These are phyloP conservation scores for Populus pruinosa DNA, from an alignment of 345 rosid species.

Conservation along the genomic window DNA sequence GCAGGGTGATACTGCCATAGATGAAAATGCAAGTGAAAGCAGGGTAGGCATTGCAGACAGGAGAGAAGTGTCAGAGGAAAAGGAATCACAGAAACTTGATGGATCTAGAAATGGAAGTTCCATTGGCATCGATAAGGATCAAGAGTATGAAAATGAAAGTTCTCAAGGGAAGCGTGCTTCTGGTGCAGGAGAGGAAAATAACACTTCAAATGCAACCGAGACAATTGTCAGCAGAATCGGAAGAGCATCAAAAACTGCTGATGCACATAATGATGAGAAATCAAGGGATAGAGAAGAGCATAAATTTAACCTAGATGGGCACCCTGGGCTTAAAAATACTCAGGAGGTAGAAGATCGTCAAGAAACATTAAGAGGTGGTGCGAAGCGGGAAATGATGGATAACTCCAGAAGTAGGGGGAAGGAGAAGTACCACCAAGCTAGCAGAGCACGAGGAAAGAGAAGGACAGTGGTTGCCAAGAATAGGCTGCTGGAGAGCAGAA, in stretches of 20 bases:
- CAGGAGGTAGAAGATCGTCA: slow-evolving; percentile 8
- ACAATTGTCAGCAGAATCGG: background rate
- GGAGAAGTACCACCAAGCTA: slow-evolving; percentile 9
- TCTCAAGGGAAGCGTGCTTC: slow-evolving; percentile 2
- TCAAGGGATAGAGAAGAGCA: slow-evolving; percentile 10
- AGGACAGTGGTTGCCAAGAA: slow-evolving; percentile 33
- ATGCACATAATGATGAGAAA: background rate
- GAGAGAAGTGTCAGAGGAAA: slow-evolving; percentile 7
- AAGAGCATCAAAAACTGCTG: slow-evolving; percentile 2
- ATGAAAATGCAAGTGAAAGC: slow-evolving; percentile 17
- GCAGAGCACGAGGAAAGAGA: slow-evolving; percentile 30
- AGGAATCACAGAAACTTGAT: background rate
- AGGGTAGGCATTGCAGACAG: background rate
- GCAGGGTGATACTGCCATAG: background rate
- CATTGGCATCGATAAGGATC: background rate
- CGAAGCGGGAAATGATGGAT: slow-evolving; percentile 20
- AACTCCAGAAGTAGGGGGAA: slow-evolving; percentile 2
- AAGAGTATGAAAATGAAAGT: background rate
- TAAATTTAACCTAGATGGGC: background rate
- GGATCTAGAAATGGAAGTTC: background rate
- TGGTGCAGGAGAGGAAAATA: background rate
- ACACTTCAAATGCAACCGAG: slow-evolving; percentile 7
- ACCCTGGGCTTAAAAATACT: background rate
- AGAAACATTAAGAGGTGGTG: slow-evolving; percentile 17
- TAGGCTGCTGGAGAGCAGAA: slow-evolving; percentile 26